Conservation (phyloP, 495 filamentous ascomycete genomes). For the Oleoguttula mirabilis region DNA sequence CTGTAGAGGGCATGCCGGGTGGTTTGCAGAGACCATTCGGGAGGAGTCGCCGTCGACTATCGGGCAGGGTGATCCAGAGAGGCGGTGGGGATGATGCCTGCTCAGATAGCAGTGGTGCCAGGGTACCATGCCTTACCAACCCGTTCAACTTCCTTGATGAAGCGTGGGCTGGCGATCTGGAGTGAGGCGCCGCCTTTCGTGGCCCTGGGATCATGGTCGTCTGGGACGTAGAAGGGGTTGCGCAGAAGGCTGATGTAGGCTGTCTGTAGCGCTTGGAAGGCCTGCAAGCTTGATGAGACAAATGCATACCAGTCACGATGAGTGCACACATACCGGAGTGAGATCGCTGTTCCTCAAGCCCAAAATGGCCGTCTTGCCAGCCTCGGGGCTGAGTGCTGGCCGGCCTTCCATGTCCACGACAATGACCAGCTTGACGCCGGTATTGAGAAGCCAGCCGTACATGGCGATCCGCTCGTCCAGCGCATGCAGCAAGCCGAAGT, state of each 20-base stretch:
- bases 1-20: too few species aligned
- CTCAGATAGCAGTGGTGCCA: constrained; percentile 27
- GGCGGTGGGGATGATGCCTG: too few species aligned
- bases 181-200: constrained; percentile 37
- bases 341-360: constrained; percentile 71
- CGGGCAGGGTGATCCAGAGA: too few species aligned
- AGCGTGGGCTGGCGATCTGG: constrained; percentile 68
- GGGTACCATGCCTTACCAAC: constrained; percentile 66
- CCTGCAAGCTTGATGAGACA: constrained; percentile 36
- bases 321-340: constrained; percentile 42
- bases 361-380: constrained; percentile 33
- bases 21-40: too few species aligned
- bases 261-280: constrained; percentile 79
- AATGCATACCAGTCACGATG: background rate
- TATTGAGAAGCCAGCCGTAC: constrained; percentile 97
- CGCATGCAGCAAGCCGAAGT: constrained; percentile 82
- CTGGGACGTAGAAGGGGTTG: constrained; percentile 90
- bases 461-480: constrained; percentile 82
- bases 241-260: constrained; percentile 82
- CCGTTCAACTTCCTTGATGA: constrained; percentile 67
- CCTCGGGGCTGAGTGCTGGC: constrained; percentile 24
- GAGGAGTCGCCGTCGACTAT: too few species aligned
- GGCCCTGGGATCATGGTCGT: constrained; percentile 54
- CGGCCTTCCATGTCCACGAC: constrained; percentile 76
- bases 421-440: constrained; percentile 76